phyloP scores from a whole-genome alignment of 2,329 filamentous ascomycete genomes.

The Fusarium austroafricanum region DNA sequence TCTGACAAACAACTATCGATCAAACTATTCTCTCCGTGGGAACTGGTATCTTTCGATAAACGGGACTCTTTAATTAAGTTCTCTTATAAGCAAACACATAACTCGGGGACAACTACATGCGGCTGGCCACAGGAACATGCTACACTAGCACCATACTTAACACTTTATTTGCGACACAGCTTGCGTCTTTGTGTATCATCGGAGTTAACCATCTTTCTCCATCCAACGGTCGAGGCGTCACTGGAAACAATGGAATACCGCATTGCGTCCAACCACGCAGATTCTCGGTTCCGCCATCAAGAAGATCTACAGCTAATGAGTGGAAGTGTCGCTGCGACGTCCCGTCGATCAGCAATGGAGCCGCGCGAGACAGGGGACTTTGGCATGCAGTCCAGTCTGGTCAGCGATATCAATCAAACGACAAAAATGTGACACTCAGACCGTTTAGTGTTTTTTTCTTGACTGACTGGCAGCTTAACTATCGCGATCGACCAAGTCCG shows the following conservation, averaged over 20 bases:
- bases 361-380: constrained; percentile 14
- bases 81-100: not conserved
- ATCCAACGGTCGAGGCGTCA: constrained; percentile 3
- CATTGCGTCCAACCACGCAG: not conserved
- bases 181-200: constrained; percentile 7
- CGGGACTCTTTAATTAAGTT: not conserved
- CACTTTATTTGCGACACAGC: constrained; percentile 18
- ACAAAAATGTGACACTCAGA: not conserved
- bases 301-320: constrained; percentile 8
- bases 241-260: not conserved
- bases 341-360: constrained; percentile 28
- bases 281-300: constrained; percentile 1
- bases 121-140: constrained; percentile 11
- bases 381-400: not conserved
- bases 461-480: not conserved
- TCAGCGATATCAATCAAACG: constrained; percentile 5
- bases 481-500: constrained; percentile 15
- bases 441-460: not conserved
- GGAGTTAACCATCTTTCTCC: constrained; percentile 9
- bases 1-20: not conserved
- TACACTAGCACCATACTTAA: constrained; percentile 8
- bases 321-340: constrained; percentile 6
- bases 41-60: not conserved
- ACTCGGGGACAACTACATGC: not conserved
- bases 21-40: not conserved